Evolutionary conservation across 768 basidiomycete genomes (phyloP), one percentile per base, ranked within the genome.

Genomic region (Termitomyces sp.): DNA sequence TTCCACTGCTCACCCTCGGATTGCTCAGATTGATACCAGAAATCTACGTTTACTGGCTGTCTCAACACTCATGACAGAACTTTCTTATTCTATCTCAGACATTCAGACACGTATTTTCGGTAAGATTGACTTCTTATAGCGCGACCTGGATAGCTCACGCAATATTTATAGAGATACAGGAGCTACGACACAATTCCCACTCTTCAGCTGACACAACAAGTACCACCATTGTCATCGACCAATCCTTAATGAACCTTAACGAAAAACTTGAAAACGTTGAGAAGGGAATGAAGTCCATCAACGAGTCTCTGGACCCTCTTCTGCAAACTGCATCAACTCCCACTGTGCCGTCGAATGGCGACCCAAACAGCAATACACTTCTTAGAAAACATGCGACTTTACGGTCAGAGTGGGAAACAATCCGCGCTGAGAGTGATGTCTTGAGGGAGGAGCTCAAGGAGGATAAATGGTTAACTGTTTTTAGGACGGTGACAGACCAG

Each of bases 381-480:
- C 71, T 89, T 46, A 80, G 86, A 56, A 94, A 95, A 66, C 86
- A 93, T 66, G 79, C 83, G 14, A 78, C 86, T 11, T 73, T 96
- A 51, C 63, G 84, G 31, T 69, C 75, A 10, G 94, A 95, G 41
- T 98, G 94, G 94, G 85, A 89, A 58, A 73, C 82, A 10, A 81
- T 94, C 10, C 86, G 88, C 67, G 82, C 83, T 54, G 89, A 93
- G 64, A 89, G 87, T 54, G 86, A 89, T 44, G 83, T 87, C 28
- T 72, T 98, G 56, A 78, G 87, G 60, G 93, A 95, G 65, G 97
- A 99, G 71, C 76, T 98, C 61, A 94, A 91, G 72, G 96, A 98
- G 71, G 96, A 98, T 72, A 95, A 95, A 64, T 97, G 93, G 92
- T 78, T 98, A 64, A 89, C 89, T 11, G 91, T 98, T 21, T 98